phyloP scores from a whole-genome alignment of 2,329 filamentous ascomycete species.

The Aspergillus pseudoviridinutans region DNA sequence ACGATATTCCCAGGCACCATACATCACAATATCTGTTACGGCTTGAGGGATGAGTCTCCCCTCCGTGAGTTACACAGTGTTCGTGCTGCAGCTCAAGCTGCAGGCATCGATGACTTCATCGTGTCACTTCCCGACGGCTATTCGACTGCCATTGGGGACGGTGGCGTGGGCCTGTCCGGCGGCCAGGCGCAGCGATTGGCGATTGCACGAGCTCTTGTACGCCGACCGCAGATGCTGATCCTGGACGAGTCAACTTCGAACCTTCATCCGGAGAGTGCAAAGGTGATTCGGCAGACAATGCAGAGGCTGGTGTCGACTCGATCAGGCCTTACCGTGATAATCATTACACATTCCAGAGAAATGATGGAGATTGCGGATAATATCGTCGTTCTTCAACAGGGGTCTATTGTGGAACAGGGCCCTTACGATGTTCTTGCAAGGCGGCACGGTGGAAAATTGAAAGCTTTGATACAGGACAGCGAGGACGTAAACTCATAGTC shows the following conservation, averaged over 20 bases:
- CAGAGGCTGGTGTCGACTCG: conserved; percentile 44
- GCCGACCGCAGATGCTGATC: conserved; percentile 68
- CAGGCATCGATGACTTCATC: conserved; percentile 72
- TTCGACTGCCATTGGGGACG: conserved; percentile 70
- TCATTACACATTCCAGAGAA: conserved; percentile 76
- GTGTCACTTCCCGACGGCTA: conserved; percentile 66
- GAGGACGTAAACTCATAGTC: neutral
- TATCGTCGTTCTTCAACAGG: conserved; percentile 68
- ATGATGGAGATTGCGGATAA: conserved; percentile 82
- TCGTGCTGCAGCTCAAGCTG: conserved; percentile 53
- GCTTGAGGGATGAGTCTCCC: conserved; percentile 55
- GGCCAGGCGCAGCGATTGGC: conserved; percentile 79
- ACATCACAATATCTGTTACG: conserved; percentile 66
- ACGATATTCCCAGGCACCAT: conserved; percentile 53
- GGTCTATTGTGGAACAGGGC: conserved; percentile 65
- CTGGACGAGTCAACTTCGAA: conserved; percentile 85
- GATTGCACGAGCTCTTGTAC: conserved; percentile 73
- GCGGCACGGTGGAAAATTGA: conserved; percentile 45
- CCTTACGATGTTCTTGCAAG: conserved; percentile 58
- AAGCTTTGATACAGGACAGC: conserved; percentile 28
- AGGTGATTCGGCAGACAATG: conserved; percentile 61
- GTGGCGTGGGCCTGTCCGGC: conserved; percentile 68
- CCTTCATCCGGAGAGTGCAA: conserved; percentile 67
- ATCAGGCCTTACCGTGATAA: conserved; percentile 62
- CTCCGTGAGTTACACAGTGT: conserved; percentile 47